Evolutionary conservation across 495 filamentous ascomycete species (phyloP).

Genomic region (Penicillium egyptiacum): DNA sequence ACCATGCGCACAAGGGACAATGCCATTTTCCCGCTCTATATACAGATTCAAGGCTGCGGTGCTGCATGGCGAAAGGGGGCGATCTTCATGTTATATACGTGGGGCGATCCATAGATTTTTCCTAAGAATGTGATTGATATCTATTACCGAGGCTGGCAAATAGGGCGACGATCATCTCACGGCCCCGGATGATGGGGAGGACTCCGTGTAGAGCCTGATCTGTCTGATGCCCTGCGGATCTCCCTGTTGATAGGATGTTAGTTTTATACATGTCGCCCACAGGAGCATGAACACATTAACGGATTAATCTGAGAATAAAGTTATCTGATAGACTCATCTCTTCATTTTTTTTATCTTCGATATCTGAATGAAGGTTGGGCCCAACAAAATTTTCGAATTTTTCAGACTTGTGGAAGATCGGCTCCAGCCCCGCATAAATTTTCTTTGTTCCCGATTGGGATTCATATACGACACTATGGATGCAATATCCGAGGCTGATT

Average conservation of each 20-base stretch:
- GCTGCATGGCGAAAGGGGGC: neutral
- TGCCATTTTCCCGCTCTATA: conserved; percentile 5
- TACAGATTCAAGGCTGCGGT: neutral
- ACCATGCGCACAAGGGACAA: conserved; percentile 12
- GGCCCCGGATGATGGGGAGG: neutral
- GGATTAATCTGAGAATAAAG: too few relatives aligned
- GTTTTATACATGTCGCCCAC: neutral
- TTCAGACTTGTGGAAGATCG: neutral
- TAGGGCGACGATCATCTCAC: conserved; percentile 1
- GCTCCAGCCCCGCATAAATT: neutral
- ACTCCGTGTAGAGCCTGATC: neutral
- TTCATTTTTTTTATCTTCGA: neutral
- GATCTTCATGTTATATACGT: neutral
- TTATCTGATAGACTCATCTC: neutral
- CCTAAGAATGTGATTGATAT: conserved; percentile 8
- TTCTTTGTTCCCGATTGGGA: neutral
- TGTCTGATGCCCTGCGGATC: neutral
- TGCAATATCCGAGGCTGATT: neutral
- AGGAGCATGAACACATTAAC: neutral
- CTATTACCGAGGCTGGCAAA: conserved; percentile 8
- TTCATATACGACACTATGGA: neutral
- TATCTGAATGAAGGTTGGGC: neutral
- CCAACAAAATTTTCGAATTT: neutral
- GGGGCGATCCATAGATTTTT: neutral
- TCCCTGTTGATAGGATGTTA: neutral